Evolutionary conservation across 192 early-diverging fungal species (phyloP), one percentile per base, ranked within the genome.

Genomic region (Linnemannia schmuckeri): DNA sequence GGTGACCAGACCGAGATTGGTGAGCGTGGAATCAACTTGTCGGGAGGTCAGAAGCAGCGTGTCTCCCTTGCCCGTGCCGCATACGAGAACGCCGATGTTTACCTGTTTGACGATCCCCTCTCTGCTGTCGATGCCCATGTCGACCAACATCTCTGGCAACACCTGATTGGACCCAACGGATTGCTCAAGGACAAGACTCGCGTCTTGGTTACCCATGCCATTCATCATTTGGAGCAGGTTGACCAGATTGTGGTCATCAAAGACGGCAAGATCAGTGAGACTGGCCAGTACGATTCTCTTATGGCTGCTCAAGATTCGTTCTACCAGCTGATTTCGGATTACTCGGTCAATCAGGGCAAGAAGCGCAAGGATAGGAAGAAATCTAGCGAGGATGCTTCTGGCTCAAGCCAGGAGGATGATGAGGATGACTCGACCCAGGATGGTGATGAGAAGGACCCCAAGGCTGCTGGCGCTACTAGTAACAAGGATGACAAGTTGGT

Each of bases 1-100:
- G 97, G 97, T 17, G 98, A 99, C 87, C 83, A 93, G 88, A 97
- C 97, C 9, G 98, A 99, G 81, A 96, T 97, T 86, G 97, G 97
- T 42, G 96, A 97, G 85, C 93, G 93, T 79, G 98, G 98, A 57
- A 94, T 97, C 80, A 98, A 96, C 46, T 88, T 99, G 49, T 96
- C 95, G 30, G 98, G 98, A 74, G 98, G 98, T 24, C 98, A 99
- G 77, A 97, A 96, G 85, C 93, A 94, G 33, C 94, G 92, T 75
- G 89, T 91, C 47, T 91, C 91, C 4, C 76, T 92, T 33, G 92
- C 90, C 88, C 93, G 82, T 57, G 97, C 98, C 1, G 97, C 97
- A 18, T 99, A 99, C 83, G 91, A 96, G 37, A 89, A 94, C 18
- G 95, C 97, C 13, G 97, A 98, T 88, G 55, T 86, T 4, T 86